Evolutionary conservation across 257 asterid species (phyloP).

Genomic region (Solanum bulbocastanum): DNA sequence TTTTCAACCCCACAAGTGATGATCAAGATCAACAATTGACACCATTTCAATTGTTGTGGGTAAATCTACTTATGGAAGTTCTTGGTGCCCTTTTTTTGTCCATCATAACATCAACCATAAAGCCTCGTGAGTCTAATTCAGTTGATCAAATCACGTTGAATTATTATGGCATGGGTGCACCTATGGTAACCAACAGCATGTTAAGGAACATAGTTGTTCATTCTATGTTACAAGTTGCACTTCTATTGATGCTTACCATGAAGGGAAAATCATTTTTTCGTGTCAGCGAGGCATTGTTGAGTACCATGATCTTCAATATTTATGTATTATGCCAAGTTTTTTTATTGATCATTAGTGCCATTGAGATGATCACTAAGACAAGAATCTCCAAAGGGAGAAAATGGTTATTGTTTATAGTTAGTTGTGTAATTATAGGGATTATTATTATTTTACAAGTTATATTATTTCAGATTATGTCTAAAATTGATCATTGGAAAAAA

Average conservation of each 20-base stretch:
- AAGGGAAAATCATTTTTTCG: constrained; percentile 13
- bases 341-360: constrained; percentile 12
- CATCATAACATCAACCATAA: not conserved
- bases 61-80: constrained; percentile 16
- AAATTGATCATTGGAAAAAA: constrained; percentile 10
- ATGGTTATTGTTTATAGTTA: not conserved
- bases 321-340: constrained; percentile 32
- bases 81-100: constrained; percentile 27
- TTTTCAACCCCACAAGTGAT: not conserved
- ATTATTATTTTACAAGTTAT: constrained; percentile 6
- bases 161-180: not conserved
- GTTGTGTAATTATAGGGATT: not conserved
- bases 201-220: constrained; percentile 16
- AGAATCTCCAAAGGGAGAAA: not conserved
- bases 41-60: constrained; percentile 30
- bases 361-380: constrained; percentile 1
- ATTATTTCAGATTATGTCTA: constrained; percentile 12
- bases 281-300: not conserved
- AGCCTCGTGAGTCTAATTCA: not conserved
- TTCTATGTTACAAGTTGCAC: constrained; percentile 12
- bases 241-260: constrained; percentile 5
- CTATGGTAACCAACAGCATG: constrained; percentile 15
- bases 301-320: constrained; percentile 15
- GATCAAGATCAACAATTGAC: constrained; percentile 3
- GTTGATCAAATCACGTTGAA: not conserved